A percentile compares a stretch with the other conserved stretches of the same genome.
phyloP scores from a whole-genome alignment of 108 stramenopile species.

The Cyclostephanos tholiformis region DNA sequence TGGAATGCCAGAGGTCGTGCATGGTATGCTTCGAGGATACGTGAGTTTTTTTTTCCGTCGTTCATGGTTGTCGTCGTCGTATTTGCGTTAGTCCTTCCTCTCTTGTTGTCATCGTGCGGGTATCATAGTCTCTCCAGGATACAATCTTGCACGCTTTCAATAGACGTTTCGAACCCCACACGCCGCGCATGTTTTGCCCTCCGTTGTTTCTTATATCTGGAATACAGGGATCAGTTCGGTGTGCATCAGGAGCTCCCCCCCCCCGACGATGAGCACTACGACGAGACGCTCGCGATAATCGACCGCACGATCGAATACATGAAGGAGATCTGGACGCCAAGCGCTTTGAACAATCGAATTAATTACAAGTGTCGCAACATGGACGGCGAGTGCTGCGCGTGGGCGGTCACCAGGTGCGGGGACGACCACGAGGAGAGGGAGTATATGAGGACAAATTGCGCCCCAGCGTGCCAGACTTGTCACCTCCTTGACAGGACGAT shows the following conservation, averaged over 20 bases:
- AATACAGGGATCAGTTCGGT: constrained; percentile 40
- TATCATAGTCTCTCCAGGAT: too few relatives aligned
- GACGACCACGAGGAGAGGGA: constrained; percentile 41
- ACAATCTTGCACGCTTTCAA: too few relatives aligned
- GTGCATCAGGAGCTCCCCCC: constrained; percentile 17
- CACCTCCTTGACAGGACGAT: constrained; percentile 46
- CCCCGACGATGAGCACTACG: constrained; percentile 11
- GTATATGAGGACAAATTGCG: constrained; percentile 61
- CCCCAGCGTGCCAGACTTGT: constrained; percentile 79
- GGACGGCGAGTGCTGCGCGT: constrained; percentile 54
- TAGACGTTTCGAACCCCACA: too few relatives aligned
- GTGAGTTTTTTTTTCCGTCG: constrained; percentile 30
- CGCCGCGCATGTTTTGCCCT: too few relatives aligned
- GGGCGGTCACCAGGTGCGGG: constrained; percentile 46
- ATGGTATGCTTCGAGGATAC: constrained; percentile 41
- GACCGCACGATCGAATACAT: constrained; percentile 35
- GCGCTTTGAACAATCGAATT: constrained; percentile 18
- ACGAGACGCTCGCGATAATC: constrained; percentile 14
- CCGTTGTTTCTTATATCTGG: too few relatives aligned
- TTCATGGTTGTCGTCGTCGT: too few relatives aligned
- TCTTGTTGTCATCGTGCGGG: too few relatives aligned
- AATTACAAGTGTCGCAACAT: constrained; percentile 56
- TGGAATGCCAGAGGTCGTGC: constrained; percentile 36
- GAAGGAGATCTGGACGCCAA: constrained; percentile 25
- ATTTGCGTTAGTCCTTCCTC: too few relatives aligned